Evolutionary conservation across 495 filamentous ascomycete species (phyloP), one percentile per base, ranked within the genome.

Genomic region (Aspergillus indologenus): DNA sequence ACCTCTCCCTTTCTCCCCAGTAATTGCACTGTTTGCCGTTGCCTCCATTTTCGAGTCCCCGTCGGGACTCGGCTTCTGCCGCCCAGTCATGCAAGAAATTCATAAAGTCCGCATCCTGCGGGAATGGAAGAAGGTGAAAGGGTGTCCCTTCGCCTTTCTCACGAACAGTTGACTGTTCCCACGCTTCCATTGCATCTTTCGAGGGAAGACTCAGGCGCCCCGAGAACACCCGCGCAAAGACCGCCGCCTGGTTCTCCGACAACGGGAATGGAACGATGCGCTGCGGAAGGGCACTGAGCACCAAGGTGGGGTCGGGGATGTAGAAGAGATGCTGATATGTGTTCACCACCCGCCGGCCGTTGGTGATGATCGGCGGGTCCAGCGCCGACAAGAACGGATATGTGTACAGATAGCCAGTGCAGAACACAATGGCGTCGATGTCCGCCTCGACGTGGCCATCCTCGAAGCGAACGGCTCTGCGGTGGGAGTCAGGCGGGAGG

Each of bases 251-350:
- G n/a, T 80, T 83, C 66, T 96, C 90, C 1, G 85, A 76, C 6
- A 92, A 64, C 3, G 89, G 86, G 65, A 96, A 96, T 2, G 93
- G 92, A 22, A 95, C 86, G 12, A 96, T 83, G 60, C 89, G 87
- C 60, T 90, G 87, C 3, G 87, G 83, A 20, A 97, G 73, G 0
- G 82, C 87, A 0, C 88, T 79, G 61, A 96, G 92, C 2, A 85
- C 87, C 4, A 98, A 74, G 0, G 91, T 93, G 3, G 92, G 90
- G 51, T 90, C 82, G 3, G 82, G 73, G 15, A 82, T 85, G 66
- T 88, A 87, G 68, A 96, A 88, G 5, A 96, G 68, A 55, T 97
- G 90, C 58, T 88, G 79, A 60, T 91, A 96, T 3, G 89, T 63
- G 44, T 87, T 81, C 61, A 83, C 69, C 0, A 88, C 84, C 21